Percentiles rank a stretch among this genome's conserved stretches.
Evolutionary conservation across 192 early-diverging fungal species (phyloP).

Genomic region (Mortierella claussenii): DNA sequence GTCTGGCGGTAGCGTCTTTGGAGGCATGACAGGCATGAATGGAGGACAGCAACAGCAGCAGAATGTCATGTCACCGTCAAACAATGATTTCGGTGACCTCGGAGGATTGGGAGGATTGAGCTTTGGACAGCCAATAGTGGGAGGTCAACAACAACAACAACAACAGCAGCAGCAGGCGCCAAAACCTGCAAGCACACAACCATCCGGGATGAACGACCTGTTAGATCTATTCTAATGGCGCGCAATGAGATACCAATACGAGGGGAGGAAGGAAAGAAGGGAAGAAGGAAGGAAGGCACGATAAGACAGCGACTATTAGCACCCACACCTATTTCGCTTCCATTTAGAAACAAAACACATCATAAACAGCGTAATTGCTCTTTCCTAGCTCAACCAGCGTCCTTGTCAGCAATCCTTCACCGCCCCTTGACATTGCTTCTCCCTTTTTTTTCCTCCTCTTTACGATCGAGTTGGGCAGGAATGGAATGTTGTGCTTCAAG

Average conservation of each 20-base stretch:
- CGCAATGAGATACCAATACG: no score
- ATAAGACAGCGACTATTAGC: no score
- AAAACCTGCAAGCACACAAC: conserved; percentile 22
- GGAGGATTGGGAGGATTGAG: conserved; percentile 26
- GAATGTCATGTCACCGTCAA: conserved; percentile 4
- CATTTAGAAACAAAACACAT: no score
- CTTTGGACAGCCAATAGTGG: conserved; percentile 18
- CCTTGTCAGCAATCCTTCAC: no score
- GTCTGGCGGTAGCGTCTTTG: conserved; percentile 24
- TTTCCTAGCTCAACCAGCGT: no score
- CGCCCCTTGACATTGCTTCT: no score
- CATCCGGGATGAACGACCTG: conserved; percentile 36
- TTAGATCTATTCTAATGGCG: conserved; percentile 35
- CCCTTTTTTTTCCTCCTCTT: no score
- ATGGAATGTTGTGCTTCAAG: no score
- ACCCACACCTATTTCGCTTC: no score
- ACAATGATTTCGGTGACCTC: conserved; percentile 35
- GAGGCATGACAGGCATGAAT: conserved; percentile 15
- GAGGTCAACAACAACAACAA: conserved; percentile 22
- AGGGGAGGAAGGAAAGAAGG: not conserved
- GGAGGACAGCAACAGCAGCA: conserved; percentile 2
- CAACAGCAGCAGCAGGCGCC: conserved; percentile 29
- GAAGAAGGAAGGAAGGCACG: not conserved
- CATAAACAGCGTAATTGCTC: no score
- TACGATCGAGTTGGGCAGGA: no score